A percentile compares a stretch with the other conserved stretches of the same genome.
Evolutionary conservation across 305 asterid species (phyloP).

Genomic region (Fraxinus floribunda): DNA sequence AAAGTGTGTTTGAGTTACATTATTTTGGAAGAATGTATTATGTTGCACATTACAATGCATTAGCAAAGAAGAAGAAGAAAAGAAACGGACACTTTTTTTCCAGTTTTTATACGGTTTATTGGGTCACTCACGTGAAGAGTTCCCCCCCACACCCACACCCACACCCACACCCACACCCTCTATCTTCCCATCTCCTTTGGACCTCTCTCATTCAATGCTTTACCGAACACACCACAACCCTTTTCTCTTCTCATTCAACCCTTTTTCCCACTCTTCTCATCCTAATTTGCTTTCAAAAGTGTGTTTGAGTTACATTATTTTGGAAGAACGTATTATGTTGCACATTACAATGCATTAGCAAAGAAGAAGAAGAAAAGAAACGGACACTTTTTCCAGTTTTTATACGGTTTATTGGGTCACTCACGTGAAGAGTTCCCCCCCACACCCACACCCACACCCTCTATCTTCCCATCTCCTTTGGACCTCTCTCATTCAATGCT

Average conservation of each 20-base stretch:
- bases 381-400: constrained; percentile 11
- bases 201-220: constrained; percentile 59
- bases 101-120: too few species aligned
- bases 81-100: too few species aligned
- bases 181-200: background rate
- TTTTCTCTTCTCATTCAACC: constrained; percentile 49
- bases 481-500: constrained; percentile 59
- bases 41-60: background rate
- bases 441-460: constrained; percentile 1
- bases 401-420: constrained; percentile 21
- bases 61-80: background rate
- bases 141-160: background rate
- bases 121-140: too few species aligned
- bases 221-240: constrained; percentile 67
- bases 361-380: constrained; percentile 7
- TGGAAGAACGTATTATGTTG: background rate
- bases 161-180: background rate
- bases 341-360: background rate
- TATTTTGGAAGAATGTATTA: too few species aligned
- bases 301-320: too few species aligned
- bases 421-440: constrained; percentile 7
- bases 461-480: constrained; percentile 3
- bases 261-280: constrained; percentile 38
- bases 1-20: too few species aligned
- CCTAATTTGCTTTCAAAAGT: background rate